phyloP scores from a whole-genome alignment of 352 stramenopile genomes.

The Globisporangium alternatum region DNA sequence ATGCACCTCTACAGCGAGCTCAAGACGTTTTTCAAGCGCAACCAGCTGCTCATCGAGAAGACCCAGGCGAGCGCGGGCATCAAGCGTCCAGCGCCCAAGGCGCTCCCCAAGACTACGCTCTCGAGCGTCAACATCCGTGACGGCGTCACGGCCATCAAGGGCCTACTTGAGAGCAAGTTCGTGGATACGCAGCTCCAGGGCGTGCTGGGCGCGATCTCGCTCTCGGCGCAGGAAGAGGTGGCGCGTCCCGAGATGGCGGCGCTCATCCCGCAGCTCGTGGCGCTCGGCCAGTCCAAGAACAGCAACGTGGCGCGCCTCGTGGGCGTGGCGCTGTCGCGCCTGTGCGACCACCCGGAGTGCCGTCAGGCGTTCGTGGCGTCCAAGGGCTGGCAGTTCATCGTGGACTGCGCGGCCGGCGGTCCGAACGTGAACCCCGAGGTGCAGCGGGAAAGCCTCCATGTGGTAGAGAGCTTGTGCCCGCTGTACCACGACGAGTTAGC shows the following conservation, averaged over 20 bases:
- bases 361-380: constrained; percentile 80
- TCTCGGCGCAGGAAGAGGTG: constrained; percentile 56
- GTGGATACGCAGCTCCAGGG: constrained; percentile 79
- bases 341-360: constrained; percentile 84
- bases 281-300: constrained; percentile 63
- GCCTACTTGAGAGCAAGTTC: constrained; percentile 75
- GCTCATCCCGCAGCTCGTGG: constrained; percentile 68
- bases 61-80: constrained; percentile 33
- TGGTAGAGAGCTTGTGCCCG: constrained; percentile 82
- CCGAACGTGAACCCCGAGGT: constrained; percentile 62
- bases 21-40: constrained; percentile 71
- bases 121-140: constrained; percentile 49
- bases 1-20: constrained; percentile 81
- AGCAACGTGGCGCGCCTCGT: constrained; percentile 57
- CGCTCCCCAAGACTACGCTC: constrained; percentile 45
- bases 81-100: constrained; percentile 70
- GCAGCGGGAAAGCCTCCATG: constrained; percentile 82
- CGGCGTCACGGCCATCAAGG: constrained; percentile 58
- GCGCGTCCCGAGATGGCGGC: constrained; percentile 55
- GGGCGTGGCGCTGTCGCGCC: constrained; percentile 63
- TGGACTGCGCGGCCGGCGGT: constrained; percentile 66
- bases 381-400: constrained; percentile 82
- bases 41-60: constrained; percentile 70
- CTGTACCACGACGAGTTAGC: constrained; percentile 80
- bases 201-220: constrained; percentile 74